A percentile compares a stretch with the other conserved stretches of the same genome.
phyloP scores from a whole-genome alignment of 148 eudicot species.

The Dysphania ambrosioides region DNA sequence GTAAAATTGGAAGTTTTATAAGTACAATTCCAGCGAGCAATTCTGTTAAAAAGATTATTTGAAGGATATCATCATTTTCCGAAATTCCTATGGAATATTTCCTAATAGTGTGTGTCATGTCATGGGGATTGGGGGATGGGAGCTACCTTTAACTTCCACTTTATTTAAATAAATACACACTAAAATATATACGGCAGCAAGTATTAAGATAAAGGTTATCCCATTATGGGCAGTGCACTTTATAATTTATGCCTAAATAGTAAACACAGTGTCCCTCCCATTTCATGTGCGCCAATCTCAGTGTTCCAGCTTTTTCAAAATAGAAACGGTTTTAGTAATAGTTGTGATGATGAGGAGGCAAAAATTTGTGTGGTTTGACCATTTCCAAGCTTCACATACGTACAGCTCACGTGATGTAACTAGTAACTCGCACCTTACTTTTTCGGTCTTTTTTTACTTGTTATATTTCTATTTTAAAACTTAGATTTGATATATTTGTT shows the following conservation, averaged over 20 bases:
- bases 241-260: conserved; percentile 5
- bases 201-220: conserved; percentile 9
- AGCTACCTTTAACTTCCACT: conserved; percentile 4
- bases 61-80: neutral
- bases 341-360: no score
- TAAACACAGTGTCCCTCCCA: neutral
- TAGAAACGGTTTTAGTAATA: no score
- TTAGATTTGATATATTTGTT: no score
- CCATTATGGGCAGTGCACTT: conserved; percentile 9
- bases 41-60: neutral
- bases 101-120: no score
- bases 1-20: neutral
- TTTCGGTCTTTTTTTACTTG: no score
- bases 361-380: no score
- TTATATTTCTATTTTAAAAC: no score
- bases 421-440: no score
- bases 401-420: no score
- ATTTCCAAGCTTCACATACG: neutral
- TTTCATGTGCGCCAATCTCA: neutral
- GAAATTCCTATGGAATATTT: neutral
- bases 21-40: neutral
- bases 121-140: no score
- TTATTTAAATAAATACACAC: neutral
- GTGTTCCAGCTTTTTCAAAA: neutral
- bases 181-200: neutral